These are phyloP conservation scores for Colletotrichum falcatum DNA, from an alignment of 2,329 filamentous ascomycete genomes.

Conservation along the genomic window DNA sequence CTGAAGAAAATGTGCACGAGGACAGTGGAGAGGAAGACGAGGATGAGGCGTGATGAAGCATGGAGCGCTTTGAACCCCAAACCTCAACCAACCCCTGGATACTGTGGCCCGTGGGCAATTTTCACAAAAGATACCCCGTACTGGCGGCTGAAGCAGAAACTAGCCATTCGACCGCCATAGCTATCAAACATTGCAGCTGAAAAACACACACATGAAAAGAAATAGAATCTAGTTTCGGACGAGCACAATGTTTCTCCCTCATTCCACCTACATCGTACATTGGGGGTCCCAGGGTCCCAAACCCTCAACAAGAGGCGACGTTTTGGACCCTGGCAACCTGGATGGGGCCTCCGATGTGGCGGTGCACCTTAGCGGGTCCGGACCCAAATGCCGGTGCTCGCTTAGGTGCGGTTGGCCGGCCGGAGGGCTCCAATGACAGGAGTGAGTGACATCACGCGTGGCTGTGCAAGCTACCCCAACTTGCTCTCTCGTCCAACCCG, in stretches of 20 bases:
- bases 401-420: slow-evolving; percentile 31
- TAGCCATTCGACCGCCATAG: slow-evolving; percentile 17
- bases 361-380: slow-evolving; percentile 20
- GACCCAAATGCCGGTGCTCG: slow-evolving; percentile 30
- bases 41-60: slow-evolving; percentile 23
- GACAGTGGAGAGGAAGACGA: slow-evolving; percentile 47
- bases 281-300: slow-evolving; percentile 11
- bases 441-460: slow-evolving; percentile 42
- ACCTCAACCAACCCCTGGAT: background rate
- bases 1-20: slow-evolving; percentile 44
- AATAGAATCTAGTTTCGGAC: background rate
- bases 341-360: slow-evolving; percentile 37
- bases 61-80: slow-evolving; percentile 1
- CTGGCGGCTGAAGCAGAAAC: slow-evolving; percentile 13
- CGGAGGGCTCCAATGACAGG: slow-evolving; percentile 37
- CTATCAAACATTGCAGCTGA: slow-evolving; percentile 4
- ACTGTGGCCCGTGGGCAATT: background rate
- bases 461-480: slow-evolving; percentile 40
- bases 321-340: background rate
- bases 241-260: slow-evolving; percentile 6
- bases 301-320: slow-evolving; percentile 20
- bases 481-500: slow-evolving; percentile 5
- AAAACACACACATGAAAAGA: background rate
- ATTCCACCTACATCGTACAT: background rate
- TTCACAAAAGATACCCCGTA: slow-evolving; percentile 33